Evolutionary conservation across 495 filamentous ascomycete genomes (phyloP).

Genomic region (Penicillium paradoxum): DNA sequence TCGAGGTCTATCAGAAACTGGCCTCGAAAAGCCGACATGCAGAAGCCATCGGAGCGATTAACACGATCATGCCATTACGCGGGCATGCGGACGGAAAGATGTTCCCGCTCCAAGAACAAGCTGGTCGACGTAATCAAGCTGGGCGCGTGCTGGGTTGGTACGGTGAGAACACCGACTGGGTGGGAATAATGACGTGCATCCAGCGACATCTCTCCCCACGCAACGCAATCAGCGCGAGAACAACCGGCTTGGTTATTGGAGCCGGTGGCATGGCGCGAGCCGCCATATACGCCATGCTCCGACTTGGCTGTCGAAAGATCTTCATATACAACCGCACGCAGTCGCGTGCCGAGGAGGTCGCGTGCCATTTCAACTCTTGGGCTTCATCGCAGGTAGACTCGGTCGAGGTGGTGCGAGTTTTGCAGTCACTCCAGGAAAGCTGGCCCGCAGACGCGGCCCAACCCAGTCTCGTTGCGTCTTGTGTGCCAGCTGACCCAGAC

Average conservation of each 20-base stretch:
- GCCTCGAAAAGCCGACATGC: constrained; percentile 70
- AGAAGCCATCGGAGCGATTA: constrained; percentile 74
- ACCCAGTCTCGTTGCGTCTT: constrained; percentile 72
- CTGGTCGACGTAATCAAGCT: constrained; percentile 59
- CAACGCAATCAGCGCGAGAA: constrained; percentile 67
- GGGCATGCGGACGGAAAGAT: constrained; percentile 57
- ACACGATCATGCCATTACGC: constrained; percentile 73
- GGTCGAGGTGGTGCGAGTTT: constrained; percentile 53
- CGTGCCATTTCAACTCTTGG: constrained; percentile 65
- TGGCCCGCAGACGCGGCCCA: constrained; percentile 62
- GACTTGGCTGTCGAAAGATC: constrained; percentile 73
- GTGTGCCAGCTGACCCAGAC: constrained; percentile 65
- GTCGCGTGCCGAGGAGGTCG: constrained; percentile 59
- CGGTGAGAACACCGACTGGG: constrained; percentile 85
- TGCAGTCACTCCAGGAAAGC: constrained; percentile 51
- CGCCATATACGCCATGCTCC: constrained; percentile 73
- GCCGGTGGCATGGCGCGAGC: constrained; percentile 80
- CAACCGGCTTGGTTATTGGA: constrained; percentile 68
- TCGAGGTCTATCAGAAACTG: constrained; percentile 62
- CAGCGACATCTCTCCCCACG: constrained; percentile 71
- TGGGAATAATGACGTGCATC: constrained; percentile 65
- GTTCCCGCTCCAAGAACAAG: constrained; percentile 57
- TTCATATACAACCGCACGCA: constrained; percentile 71
- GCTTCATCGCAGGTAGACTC: constrained; percentile 40
- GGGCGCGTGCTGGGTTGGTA: constrained; percentile 65